Conservation (phyloP, 2,329 filamentous ascomycete species). For the Neocucurbitaria cava region DNA sequence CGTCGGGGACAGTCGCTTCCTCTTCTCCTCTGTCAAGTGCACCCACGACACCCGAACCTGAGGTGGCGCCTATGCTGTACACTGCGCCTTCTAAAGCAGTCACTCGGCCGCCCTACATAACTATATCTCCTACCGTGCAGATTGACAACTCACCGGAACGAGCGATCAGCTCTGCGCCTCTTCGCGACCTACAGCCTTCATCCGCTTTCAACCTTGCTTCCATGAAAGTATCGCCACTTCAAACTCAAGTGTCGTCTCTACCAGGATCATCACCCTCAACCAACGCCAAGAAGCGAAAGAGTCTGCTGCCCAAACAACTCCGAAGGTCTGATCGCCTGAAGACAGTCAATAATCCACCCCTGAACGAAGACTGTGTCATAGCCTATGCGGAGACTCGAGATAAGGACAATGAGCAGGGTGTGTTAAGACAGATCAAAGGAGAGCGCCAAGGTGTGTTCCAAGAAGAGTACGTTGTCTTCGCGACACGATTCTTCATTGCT, state of each 20-base stretch:
- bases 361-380: slow-evolving; percentile 45
- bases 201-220: not conserved
- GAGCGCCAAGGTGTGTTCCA: slow-evolving; percentile 50
- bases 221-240: not conserved
- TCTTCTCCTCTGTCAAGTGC: slow-evolving; percentile 24
- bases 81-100: not conserved
- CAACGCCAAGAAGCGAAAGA: slow-evolving; percentile 17
- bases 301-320: not conserved
- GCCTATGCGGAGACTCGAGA: slow-evolving; percentile 39
- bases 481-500: slow-evolving; percentile 51
- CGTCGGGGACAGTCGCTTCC: not conserved
- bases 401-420: slow-evolving; percentile 20
- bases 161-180: not conserved
- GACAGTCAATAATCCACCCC: slow-evolving; percentile 35
- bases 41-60: slow-evolving; percentile 16
- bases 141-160: slow-evolving; percentile 13
- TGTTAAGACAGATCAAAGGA: slow-evolving; percentile 49
- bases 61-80: not conserved
- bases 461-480: slow-evolving; percentile 52
- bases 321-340: slow-evolving; percentile 21
- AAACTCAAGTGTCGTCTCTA: not conserved
- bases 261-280: slow-evolving; percentile 1
- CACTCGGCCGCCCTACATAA: not conserved
- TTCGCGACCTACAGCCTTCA: not conserved
- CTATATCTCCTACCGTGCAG: slow-evolving; percentile 1